Evolutionary conservation across 352 stramenopile species (phyloP).

Genomic region (Globisporangium acanthophoron): DNA sequence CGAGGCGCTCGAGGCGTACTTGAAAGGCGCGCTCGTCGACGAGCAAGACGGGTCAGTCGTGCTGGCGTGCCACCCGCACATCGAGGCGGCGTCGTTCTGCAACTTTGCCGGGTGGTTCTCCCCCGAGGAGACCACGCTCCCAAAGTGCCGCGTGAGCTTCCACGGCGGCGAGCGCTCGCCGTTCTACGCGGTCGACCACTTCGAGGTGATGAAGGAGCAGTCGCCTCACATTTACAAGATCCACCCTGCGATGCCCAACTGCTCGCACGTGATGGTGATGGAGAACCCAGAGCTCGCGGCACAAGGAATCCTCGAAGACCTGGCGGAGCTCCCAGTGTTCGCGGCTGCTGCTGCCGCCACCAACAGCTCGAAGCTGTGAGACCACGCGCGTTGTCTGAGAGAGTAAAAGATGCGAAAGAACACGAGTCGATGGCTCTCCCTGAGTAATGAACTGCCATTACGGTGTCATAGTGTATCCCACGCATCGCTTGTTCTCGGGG

Average conservation of each 20-base stretch:
- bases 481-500: not conserved
- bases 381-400: too few species aligned
- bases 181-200: constrained; percentile 23
- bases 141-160: constrained; percentile 28
- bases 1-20: constrained; percentile 25
- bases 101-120: constrained; percentile 21
- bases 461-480: not conserved
- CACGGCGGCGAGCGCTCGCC: constrained; percentile 26
- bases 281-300: constrained; percentile 24
- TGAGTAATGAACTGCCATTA: too few species aligned
- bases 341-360: not conserved
- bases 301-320: constrained; percentile 24
- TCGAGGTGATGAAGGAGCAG: constrained; percentile 14
- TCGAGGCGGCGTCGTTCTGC: constrained; percentile 38
- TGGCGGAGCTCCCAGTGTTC: constrained; percentile 14
- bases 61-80: constrained; percentile 29
- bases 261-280: constrained; percentile 29
- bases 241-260: constrained; percentile 19
- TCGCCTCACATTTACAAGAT: constrained; percentile 30
- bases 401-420: not conserved
- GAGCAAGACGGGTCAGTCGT: constrained; percentile 17
- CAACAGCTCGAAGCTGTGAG: constrained; percentile 6
- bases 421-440: not conserved
- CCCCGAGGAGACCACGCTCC: constrained; percentile 21
- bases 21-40: constrained; percentile 25